Conservation (phyloP, 257 asterid species). For the Phtheirospermum japonicum region DNA sequence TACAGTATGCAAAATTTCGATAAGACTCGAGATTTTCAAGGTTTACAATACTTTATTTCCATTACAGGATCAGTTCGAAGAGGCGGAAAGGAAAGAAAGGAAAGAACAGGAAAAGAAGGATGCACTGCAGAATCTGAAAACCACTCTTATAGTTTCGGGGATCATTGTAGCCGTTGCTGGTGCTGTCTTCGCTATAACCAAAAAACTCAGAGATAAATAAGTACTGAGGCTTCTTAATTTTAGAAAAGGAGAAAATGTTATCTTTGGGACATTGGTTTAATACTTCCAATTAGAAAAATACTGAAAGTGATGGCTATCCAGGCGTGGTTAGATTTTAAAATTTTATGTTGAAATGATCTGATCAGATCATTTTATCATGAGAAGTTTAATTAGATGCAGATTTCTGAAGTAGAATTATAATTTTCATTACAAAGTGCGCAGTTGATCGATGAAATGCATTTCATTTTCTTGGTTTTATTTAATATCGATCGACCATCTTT, state of each 20-base stretch:
- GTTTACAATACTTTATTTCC: no score
- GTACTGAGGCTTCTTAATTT: conserved; percentile 4
- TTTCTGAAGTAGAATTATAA: background rate
- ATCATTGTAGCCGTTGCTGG: conserved; percentile 60
- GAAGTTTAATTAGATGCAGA: background rate
- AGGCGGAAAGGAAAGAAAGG: conserved; percentile 30
- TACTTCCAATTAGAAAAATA: background rate
- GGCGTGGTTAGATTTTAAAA: background rate
- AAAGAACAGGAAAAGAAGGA: conserved; percentile 52
- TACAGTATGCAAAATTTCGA: no score
- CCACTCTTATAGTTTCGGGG: conserved; percentile 56
- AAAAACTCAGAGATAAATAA: conserved; percentile 61
- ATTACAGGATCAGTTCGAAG: conserved; percentile 39
- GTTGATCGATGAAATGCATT: background rate
- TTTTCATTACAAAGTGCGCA: no score
- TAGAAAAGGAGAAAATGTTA: no score
- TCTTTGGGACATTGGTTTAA: background rate
- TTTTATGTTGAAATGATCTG: background rate
- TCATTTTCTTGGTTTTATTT: background rate
- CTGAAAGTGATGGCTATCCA: background rate
- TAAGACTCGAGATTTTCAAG: no score
- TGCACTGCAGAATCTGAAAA: conserved; percentile 47
- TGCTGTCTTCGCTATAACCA: conserved; percentile 68
- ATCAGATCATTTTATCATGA: background rate
- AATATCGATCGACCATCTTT: background rate